Evolutionary conservation across 2,329 filamentous ascomycete genomes (phyloP), one percentile per base, ranked within the genome.

Genomic region (Cordyceps cateniannulata): DNA sequence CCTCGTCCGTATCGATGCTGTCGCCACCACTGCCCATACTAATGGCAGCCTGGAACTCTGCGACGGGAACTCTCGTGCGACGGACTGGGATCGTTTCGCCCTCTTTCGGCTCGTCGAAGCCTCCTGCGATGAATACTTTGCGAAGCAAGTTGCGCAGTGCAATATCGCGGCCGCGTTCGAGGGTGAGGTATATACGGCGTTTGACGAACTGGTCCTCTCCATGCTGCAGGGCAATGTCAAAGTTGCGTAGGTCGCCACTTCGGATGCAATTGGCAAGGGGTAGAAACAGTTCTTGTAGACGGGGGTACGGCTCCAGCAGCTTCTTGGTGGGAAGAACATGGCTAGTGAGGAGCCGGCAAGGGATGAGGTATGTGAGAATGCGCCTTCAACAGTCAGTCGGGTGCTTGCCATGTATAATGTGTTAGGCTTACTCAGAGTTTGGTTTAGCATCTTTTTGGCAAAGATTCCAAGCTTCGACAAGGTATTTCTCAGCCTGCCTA

Each of bases 201-300:
- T 90, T 93, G 65, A 98, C 92, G 67, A 98, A 96, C 66, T 95
- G 90, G n/a, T 92, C 86, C 74, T 98, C 93, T 27, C 90, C 89
- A 8, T 87, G 85, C 54, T 87, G 82, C 29, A 99, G 82, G 2
- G 93, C 92, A 20, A 85, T 76, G 68, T 97, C 93, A 68, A 98
- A 98, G 12, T 86, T 89, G 56, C 86, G 82, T 10, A 99, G 83
- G 67, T 97, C 88, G 32, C 92, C 93, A 61, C 80, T 83, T 67
- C 89, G 90, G 71, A 99, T 96, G 71, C 90, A 92, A 44, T 79
- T 76, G 38, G 87, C 86, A 1, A 99, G 79, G 0, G 92, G 91
- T 1, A 86, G 79, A 72, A 97, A 97, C 7, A 96, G 82, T 48
- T 79, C 79, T 71, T 93, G 86, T 1, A 99, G 81, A 20, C 80